Conservation (phyloP, 2,329 filamentous ascomycete genomes). For the Sordariomycetes sp. region DNA sequence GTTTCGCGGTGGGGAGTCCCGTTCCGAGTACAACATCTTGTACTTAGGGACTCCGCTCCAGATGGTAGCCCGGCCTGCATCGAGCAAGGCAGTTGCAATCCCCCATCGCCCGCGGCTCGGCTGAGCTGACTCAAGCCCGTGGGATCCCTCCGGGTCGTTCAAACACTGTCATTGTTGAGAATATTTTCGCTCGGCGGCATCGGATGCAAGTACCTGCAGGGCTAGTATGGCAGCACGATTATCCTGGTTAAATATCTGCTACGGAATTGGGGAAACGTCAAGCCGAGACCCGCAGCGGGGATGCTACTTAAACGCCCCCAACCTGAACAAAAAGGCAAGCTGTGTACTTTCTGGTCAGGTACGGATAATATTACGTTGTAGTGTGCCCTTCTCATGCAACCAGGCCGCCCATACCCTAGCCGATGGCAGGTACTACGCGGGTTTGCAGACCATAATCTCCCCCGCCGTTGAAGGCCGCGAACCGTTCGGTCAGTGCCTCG, state of each 20-base stretch:
- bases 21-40: too few species aligned
- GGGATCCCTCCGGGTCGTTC: background rate
- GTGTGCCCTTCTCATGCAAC: too few species aligned
- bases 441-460: background rate
- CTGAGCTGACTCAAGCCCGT: background rate
- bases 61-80: too few species aligned
- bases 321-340: background rate
- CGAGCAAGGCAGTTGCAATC: background rate
- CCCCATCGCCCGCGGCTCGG: background rate
- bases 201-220: background rate
- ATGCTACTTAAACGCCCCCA: background rate
- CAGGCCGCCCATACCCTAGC: background rate
- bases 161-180: background rate
- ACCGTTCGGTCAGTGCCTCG: background rate
- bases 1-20: too few species aligned
- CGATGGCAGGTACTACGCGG: background rate
- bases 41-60: too few species aligned
- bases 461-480: background rate
- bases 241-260: background rate
- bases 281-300: background rate
- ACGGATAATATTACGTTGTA: too few species aligned
- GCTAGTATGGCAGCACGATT: background rate
- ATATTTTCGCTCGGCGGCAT: background rate
- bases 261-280: background rate
- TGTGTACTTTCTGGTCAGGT: background rate